Conservation (phyloP, 1,284 basidiomycete genomes). For the Pisolithus thermaeus region DNA sequence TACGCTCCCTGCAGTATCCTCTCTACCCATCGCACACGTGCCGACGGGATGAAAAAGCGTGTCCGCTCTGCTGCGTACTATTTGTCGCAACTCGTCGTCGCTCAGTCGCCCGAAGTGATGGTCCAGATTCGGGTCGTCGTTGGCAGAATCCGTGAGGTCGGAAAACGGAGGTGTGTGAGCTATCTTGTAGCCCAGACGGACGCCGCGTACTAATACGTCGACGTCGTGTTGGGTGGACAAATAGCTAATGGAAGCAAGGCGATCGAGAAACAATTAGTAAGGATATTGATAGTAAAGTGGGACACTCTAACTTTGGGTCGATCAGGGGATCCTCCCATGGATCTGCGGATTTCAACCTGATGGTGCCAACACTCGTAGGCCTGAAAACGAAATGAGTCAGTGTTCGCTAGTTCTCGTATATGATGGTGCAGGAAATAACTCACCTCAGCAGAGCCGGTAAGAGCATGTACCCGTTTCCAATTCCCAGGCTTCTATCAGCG, state of each 20-base stretch:
- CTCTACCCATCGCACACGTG: slow-evolving; percentile 52
- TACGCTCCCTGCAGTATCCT: slow-evolving; percentile 33
- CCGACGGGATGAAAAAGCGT: slow-evolving; percentile 57
- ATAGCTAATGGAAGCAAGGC: slow-evolving; percentile 37
- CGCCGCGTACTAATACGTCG: slow-evolving; percentile 47
- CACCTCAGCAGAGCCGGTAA: slow-evolving; percentile 19
- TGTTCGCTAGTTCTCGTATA: background rate
- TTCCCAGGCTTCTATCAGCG: background rate
- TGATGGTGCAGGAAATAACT: slow-evolving; percentile 1
- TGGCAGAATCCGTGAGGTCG: slow-evolving; percentile 39
- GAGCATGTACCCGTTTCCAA: slow-evolving; percentile 17
- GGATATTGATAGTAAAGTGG: background rate
- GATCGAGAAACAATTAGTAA: background rate
- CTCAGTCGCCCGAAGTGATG: slow-evolving; percentile 35
- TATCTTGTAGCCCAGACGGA: slow-evolving; percentile 45
- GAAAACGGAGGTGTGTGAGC: slow-evolving; percentile 46
- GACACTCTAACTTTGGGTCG: slow-evolving; percentile 35
- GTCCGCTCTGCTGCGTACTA: slow-evolving; percentile 44
- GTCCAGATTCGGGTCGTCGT: slow-evolving; percentile 37
- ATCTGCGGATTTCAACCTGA: slow-evolving; percentile 35
- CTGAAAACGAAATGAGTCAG: slow-evolving; percentile 16
- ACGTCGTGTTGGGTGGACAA: slow-evolving; percentile 51
- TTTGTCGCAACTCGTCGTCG: slow-evolving; percentile 38
- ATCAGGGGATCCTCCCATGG: slow-evolving; percentile 40
- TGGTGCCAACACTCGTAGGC: slow-evolving; percentile 38